These are phyloP conservation scores for Alternaria longipes DNA, from an alignment of 2,329 filamentous ascomycete genomes.

Conservation along the genomic window DNA sequence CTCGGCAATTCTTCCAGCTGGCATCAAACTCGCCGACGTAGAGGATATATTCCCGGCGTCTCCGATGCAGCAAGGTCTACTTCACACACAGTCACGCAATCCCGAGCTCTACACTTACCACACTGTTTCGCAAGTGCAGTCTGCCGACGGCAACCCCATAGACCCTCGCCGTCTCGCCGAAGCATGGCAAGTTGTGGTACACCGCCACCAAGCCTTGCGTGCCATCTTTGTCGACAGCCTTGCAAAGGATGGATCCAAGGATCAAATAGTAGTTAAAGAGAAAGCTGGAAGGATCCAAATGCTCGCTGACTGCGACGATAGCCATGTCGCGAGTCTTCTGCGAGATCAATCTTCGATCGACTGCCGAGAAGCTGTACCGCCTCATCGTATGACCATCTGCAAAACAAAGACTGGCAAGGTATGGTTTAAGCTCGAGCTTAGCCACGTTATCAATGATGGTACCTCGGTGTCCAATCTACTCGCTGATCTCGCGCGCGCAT, in stretches of 20 bases:
- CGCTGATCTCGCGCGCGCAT: conserved; percentile 57
- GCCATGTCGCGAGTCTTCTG: conserved; percentile 26
- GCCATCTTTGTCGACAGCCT: conserved; percentile 49
- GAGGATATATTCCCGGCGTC: conserved; percentile 45
- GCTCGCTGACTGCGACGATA: conserved; percentile 35
- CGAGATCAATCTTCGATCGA: conserved; percentile 36
- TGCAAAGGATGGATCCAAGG: conserved; percentile 43
- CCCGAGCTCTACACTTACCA: conserved; percentile 44
- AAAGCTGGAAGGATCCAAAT: conserved; percentile 37
- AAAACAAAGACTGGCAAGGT: conserved; percentile 51
- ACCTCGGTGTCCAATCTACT: conserved; percentile 60
- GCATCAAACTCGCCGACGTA: conserved; percentile 30
- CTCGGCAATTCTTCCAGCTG: conserved; percentile 28
- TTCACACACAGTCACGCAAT: conserved; percentile 42
- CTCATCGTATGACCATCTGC: conserved; percentile 59
- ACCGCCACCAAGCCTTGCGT: conserved; percentile 43
- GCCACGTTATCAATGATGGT: conserved; percentile 62
- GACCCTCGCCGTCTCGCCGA: conserved; percentile 41
- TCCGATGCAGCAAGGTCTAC: conserved; percentile 44
- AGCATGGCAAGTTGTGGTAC: conserved; percentile 48
- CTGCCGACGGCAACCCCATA: conserved; percentile 26
- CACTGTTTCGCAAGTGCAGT: conserved; percentile 40
- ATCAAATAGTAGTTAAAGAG: conserved; percentile 46
- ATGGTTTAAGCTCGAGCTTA: conserved; percentile 61
- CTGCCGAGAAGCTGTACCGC: conserved; percentile 47